Base-by-base conservation (phyloP, 257 asterid species). In the Plantago elongata region DNA sequence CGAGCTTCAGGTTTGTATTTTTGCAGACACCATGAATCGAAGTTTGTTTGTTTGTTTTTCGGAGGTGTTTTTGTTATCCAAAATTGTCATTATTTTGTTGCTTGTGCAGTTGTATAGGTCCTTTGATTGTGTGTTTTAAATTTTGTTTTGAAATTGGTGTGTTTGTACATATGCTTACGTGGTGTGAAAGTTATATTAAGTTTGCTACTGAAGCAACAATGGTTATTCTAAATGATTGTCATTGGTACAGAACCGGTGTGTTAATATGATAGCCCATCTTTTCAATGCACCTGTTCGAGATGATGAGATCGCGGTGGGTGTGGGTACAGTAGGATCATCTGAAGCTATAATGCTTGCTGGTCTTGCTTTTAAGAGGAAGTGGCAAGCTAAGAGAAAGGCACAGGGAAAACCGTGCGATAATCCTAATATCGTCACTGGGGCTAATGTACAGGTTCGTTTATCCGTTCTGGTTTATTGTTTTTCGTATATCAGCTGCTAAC, bases 281-380 rank as follows among this genome's bases (percentile, higher is more conserved):
- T 85, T 88, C 67, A 51, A 88, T 63, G 96, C 91, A 9, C 94
- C 87, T 0, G 78, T 76, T 47, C 86, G 86, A 37, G 91, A 81
- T 13, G 58, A 69, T 5, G 91, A 83, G 57, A 68, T 75, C 0
- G 94, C 91, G 11, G 15, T 83, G 11, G 96, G 89, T n/a, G 94
- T 85, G n/a, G 80, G 89, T 17, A 88, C 94, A 1, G 86, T 88
- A 42, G 94, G 96, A 51, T 88, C 96, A 45, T 88, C 96, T 12
- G 94, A 88, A 77, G 96, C 88, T 18, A 85, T 85, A 62, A 88
- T 88, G 96, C 91, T 88, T 44, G 89, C 91, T 8, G 96, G 96
- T 8, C 91, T 88, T 73, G 91, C 96, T 69, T 85, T 88, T 54
- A 88, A 88, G 58, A 82, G 94, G 56, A 88, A 83, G 56, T 88